Evolutionary conservation across 257 asterid genomes (phyloP).

Genomic region (Ophiorrhiza pumila): DNA sequence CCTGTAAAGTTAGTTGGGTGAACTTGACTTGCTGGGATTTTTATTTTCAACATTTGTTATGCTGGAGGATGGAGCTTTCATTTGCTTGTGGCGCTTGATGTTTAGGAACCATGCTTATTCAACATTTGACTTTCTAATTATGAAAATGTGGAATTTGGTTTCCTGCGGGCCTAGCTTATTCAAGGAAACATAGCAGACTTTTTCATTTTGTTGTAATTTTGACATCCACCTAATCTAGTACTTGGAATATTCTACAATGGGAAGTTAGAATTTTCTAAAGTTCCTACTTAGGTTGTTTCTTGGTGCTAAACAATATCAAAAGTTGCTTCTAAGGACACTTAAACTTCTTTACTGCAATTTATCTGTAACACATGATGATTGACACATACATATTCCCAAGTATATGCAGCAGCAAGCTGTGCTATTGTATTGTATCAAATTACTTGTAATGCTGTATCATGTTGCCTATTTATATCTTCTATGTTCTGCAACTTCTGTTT

Average conservation of each 20-base stretch:
- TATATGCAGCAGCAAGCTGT: background rate
- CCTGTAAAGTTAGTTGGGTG: background rate
- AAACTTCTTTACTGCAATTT: background rate
- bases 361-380: background rate
- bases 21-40: conserved; percentile 17
- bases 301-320: background rate
- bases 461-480: background rate
- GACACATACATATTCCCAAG: background rate
- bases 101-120: no score
- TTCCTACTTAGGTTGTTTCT: background rate
- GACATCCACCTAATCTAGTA: background rate
- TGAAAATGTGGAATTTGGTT: background rate
- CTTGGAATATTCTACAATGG: background rate
- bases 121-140: conserved; percentile 4
- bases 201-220: background rate
- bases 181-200: background rate
- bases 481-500: background rate
- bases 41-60: background rate
- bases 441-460: background rate
- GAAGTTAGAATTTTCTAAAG: background rate
- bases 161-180: background rate
- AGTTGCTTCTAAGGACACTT: background rate
- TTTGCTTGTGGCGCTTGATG: conserved; percentile 9
- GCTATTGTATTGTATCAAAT: background rate
- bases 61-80: background rate